Conservation (phyloP, 495 filamentous ascomycete species). For the Penicillium silybi region DNA sequence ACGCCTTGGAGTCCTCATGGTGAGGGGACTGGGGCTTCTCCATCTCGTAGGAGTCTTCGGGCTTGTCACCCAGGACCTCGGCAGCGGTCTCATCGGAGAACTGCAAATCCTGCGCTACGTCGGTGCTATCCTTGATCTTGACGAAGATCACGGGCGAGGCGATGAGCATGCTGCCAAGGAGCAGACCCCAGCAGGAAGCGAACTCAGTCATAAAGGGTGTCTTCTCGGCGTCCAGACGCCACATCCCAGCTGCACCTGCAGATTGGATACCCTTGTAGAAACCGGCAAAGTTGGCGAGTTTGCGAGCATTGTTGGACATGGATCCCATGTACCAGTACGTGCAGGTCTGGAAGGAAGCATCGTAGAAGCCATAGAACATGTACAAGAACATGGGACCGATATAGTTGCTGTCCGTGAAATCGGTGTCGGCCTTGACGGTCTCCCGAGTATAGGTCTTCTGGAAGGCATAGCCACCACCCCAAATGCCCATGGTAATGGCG, state of each 20-base stretch:
- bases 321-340: conserved; percentile 96
- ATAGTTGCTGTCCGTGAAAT: conserved; percentile 66
- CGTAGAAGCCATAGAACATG: conserved; percentile 91
- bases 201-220: conserved; percentile 64
- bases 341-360: conserved; percentile 80
- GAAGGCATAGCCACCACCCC: conserved; percentile 85
- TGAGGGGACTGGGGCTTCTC: conserved; percentile 14
- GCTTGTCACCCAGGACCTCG: conserved; percentile 29
- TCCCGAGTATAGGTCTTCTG: conserved; percentile 62
- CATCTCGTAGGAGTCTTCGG: conserved; percentile 7
- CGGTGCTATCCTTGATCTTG: conserved; percentile 69
- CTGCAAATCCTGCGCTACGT: conserved; percentile 72
- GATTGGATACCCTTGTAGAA: conserved; percentile 98
- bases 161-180: conserved; percentile 65
- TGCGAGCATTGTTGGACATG: conserved; percentile 84
- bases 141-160: conserved; percentile 77
- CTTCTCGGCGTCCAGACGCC: conserved; percentile 65
- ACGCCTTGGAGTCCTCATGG: conserved; percentile 2
- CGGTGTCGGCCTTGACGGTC: conserved; percentile 42
- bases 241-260: conserved; percentile 85
- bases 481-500: conserved; percentile 73
- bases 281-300: conserved; percentile 87
- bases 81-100: conserved; percentile 72
- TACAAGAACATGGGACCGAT: conserved; percentile 85
- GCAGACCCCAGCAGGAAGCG: conserved; percentile 64